A percentile compares a stretch with the other conserved stretches of the same genome.
These are phyloP conservation scores for Penicillium thymicola DNA, from an alignment of 2,329 filamentous ascomycete genomes.

Conservation along the genomic window DNA sequence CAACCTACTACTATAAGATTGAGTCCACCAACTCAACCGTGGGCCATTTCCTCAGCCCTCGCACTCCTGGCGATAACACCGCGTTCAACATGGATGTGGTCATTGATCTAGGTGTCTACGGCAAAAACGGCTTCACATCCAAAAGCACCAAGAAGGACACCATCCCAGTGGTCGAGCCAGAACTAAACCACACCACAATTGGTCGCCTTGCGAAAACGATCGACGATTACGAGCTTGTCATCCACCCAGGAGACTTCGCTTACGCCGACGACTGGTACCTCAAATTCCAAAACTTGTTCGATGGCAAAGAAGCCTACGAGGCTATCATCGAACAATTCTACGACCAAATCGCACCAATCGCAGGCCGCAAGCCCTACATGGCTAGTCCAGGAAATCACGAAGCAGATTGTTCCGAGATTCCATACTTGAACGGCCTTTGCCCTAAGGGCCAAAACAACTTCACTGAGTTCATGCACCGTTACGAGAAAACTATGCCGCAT, in stretches of 20 bases:
- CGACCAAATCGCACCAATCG: slow-evolving; percentile 53
- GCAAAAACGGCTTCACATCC: slow-evolving; percentile 52
- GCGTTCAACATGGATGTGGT: slow-evolving; percentile 54
- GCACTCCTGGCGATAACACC: slow-evolving; percentile 53
- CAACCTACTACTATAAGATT: slow-evolving; percentile 61
- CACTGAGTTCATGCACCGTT: slow-evolving; percentile 58
- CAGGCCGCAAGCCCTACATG: slow-evolving; percentile 57
- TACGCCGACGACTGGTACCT: slow-evolving; percentile 60
- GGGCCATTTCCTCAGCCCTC: slow-evolving; percentile 54
- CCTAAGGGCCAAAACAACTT: slow-evolving; percentile 57
- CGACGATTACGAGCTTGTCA: slow-evolving; percentile 53
- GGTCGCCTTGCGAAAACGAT: slow-evolving; percentile 50
- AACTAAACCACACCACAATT: slow-evolving; percentile 60
- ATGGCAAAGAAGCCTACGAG: slow-evolving; percentile 53
- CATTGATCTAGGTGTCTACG: slow-evolving; percentile 56
- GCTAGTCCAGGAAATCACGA: slow-evolving; percentile 59
- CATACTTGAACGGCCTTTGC: slow-evolving; percentile 24
- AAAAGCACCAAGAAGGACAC: slow-evolving; percentile 48
- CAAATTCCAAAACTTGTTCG: slow-evolving; percentile 45
- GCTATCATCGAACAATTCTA: slow-evolving; percentile 59
- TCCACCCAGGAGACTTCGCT: slow-evolving; percentile 48
- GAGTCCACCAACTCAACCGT: slow-evolving; percentile 54
- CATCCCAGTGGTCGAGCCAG: slow-evolving; percentile 50
- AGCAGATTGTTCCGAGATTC: slow-evolving; percentile 46
- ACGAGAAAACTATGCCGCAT: slow-evolving; percentile 52